Conservation (phyloP, 2,329 filamentous ascomycete genomes). For the Neopestalotiopsis rosae region DNA sequence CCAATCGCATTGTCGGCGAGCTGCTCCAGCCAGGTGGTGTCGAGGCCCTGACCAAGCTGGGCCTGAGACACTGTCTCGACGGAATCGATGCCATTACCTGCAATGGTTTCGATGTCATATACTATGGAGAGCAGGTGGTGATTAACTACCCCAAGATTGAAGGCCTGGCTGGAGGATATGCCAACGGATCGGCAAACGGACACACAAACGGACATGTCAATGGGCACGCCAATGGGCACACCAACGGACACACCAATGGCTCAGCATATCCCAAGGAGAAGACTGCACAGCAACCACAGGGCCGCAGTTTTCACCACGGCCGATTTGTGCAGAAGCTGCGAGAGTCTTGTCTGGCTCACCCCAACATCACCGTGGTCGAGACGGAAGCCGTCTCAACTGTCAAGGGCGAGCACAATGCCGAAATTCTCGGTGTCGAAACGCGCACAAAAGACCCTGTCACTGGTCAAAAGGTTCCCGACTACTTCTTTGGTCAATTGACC, state of each 20-base stretch:
- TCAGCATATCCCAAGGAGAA: constrained; percentile 33
- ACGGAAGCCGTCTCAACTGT: constrained; percentile 83
- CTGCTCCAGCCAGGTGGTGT: constrained; percentile 92
- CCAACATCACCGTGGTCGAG: constrained; percentile 90
- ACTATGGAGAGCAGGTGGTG: constrained; percentile 72
- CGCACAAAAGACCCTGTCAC: constrained; percentile 65
- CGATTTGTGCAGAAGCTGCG: constrained; percentile 87
- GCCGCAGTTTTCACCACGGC: constrained; percentile 90
- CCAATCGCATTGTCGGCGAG: constrained; percentile 95
- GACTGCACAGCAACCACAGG: constrained; percentile 62
- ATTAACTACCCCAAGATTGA: constrained; percentile 78
- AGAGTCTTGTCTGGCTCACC: constrained; percentile 72
- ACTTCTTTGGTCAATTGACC: constrained; percentile 88
- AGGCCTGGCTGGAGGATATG: background rate
- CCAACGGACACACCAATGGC: constrained; percentile 31
- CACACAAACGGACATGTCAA: constrained; percentile 23
- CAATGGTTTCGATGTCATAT: constrained; percentile 87
- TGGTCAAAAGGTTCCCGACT: constrained; percentile 66
- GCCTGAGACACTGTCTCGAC: constrained; percentile 81
- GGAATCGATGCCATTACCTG: constrained; percentile 85
- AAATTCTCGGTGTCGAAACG: constrained; percentile 84
- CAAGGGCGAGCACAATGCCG: constrained; percentile 67
- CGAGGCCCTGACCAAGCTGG: constrained; percentile 78
- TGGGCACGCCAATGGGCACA: constrained; percentile 31
- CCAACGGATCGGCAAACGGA: constrained; percentile 16